phyloP scores from a whole-genome alignment of 176 grass and related monocot genomes.

The Avena atlantica region DNA sequence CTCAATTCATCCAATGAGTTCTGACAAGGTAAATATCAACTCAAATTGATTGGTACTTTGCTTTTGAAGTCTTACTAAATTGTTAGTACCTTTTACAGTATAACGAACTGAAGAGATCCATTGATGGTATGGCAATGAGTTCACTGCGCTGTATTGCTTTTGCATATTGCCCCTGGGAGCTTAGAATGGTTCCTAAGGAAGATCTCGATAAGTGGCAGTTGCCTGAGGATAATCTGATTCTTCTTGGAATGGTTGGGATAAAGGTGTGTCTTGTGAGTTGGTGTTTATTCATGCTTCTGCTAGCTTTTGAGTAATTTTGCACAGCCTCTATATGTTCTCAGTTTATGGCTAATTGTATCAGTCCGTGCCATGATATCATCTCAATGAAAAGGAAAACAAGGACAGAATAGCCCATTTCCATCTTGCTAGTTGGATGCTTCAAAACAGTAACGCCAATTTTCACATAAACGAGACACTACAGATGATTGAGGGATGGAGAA shows the following conservation, averaged over 20 bases:
- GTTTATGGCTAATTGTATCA: background rate
- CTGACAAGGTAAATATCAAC: slow-evolving; percentile 56
- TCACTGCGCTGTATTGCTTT: slow-evolving; percentile 72
- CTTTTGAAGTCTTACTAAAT: slow-evolving; percentile 31
- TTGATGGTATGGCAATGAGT: slow-evolving; percentile 56
- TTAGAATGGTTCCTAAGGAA: slow-evolving; percentile 47
- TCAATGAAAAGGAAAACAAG: background rate
- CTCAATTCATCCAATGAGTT: slow-evolving; percentile 47
- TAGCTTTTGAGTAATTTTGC: slow-evolving; percentile 15
- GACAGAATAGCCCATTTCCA: background rate
- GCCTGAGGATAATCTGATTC: slow-evolving; percentile 54
- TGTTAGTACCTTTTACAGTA: slow-evolving; percentile 39
- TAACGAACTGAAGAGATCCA: slow-evolving; percentile 56
- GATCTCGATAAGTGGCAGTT: slow-evolving; percentile 63
- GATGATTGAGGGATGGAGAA: background rate
- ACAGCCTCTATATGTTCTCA: background rate
- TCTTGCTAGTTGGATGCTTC: background rate
- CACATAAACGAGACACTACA: slow-evolving; percentile 1
- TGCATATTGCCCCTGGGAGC: slow-evolving; percentile 55
- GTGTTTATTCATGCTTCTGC: slow-evolving; percentile 2
- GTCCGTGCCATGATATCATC: background rate
- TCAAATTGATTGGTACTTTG: background rate
- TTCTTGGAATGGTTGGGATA: slow-evolving; percentile 59
- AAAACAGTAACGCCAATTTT: background rate
- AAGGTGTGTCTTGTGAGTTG: slow-evolving; percentile 43